Evolutionary conservation across 192 early-diverging fungal species (phyloP).

Genomic region (Coemansia interrupta): DNA sequence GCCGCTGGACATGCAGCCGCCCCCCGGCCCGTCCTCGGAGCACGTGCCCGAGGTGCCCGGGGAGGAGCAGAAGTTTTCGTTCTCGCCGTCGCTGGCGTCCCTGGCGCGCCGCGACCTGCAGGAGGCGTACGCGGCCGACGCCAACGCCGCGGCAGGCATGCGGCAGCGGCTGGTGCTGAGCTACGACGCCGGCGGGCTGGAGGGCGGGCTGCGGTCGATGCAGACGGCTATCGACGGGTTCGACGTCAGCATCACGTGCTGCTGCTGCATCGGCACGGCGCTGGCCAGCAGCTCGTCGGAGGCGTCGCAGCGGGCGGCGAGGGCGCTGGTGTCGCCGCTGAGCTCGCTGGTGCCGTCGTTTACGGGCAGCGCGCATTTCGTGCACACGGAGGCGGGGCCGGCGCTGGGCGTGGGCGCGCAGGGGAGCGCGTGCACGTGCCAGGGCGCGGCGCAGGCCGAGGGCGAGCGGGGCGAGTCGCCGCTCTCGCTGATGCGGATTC

Average conservation of each 20-base stretch:
- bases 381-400: conserved; percentile 43
- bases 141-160: conserved; percentile 2
- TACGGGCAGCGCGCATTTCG: conserved; percentile 28
- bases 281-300: not conserved
- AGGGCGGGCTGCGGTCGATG: conserved; percentile 11
- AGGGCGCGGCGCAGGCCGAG: conserved; percentile 3
- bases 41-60: no score
- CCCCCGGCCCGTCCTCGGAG: not conserved
- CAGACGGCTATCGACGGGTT: conserved; percentile 5
- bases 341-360: conserved; percentile 13
- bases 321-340: conserved; percentile 4
- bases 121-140: not conserved
- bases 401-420: conserved; percentile 17
- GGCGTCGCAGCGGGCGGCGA: not conserved
- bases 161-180: conserved; percentile 10
- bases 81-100: conserved; percentile 44
- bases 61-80: conserved; percentile 20
- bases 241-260: not conserved
- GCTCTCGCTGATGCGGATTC: conserved; percentile 32
- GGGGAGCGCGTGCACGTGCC: conserved; percentile 5
- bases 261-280: conserved; percentile 6
- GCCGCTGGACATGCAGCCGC: not conserved
- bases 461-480: conserved; percentile 9
- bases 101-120: not conserved
- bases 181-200: conserved; percentile 7